phyloP scores from a whole-genome alignment of 192 early-diverging fungal genomes.

The Gigaspora rosea region DNA sequence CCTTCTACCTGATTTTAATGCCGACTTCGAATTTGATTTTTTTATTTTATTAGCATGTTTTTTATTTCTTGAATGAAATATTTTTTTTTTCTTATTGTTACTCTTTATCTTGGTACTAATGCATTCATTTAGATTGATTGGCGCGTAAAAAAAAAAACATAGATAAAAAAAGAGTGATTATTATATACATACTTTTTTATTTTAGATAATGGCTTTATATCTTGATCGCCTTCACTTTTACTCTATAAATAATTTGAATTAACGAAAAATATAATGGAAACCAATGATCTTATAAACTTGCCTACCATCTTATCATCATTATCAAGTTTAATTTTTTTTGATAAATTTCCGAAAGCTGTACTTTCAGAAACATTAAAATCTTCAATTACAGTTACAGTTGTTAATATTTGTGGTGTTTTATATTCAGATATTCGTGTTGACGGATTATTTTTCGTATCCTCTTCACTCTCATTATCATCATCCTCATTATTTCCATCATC shows the following conservation, averaged over 20 bases:
- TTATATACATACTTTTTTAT: too few species aligned
- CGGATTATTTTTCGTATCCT: not conserved
- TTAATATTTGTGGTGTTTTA: not conserved
- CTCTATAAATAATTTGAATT: not conserved
- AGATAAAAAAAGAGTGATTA: too few species aligned
- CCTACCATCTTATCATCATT: not conserved
- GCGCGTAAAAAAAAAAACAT: too few species aligned
- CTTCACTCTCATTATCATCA: not conserved
- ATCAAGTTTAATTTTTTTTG: not conserved
- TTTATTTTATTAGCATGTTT: too few species aligned
- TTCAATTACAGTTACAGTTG: conserved; percentile 23
- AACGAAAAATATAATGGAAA: not conserved
- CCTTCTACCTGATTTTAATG: too few species aligned
- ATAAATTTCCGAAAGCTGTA: not conserved
- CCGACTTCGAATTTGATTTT: too few species aligned
- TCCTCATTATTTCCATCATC: not conserved
- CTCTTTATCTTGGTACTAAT: too few species aligned
- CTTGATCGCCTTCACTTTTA: too few species aligned
- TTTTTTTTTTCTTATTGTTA: too few species aligned
- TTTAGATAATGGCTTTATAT: too few species aligned
- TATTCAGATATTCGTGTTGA: not conserved
- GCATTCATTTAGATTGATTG: too few species aligned
- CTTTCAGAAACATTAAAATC: conserved; percentile 16
- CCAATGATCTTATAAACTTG: not conserved
- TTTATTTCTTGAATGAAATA: too few species aligned